phyloP scores from a whole-genome alignment of 139 green algal species.

The Chlamydomonas sphaeroides region DNA sequence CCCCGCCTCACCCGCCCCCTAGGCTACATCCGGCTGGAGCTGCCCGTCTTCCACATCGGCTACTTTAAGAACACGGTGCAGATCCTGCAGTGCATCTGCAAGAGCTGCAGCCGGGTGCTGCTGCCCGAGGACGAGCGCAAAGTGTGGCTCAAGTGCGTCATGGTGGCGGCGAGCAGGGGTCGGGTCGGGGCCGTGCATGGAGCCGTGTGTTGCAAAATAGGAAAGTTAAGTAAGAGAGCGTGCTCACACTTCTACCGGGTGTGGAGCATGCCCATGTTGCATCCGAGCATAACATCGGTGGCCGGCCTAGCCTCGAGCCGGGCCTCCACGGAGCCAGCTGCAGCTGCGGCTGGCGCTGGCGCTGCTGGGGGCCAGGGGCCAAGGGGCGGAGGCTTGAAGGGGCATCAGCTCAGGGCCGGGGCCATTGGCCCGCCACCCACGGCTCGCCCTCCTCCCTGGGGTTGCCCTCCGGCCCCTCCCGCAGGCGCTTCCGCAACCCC shows the following conservation, averaged over 20 bases:
- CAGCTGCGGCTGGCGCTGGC: too few species aligned
- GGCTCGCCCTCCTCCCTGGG: not conserved
- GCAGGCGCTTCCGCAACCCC: slow-evolving; percentile 74
- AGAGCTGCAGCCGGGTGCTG: slow-evolving; percentile 92
- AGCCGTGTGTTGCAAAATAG: not conserved
- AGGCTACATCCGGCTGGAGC: slow-evolving; percentile 95
- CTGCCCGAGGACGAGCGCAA: slow-evolving; percentile 80
- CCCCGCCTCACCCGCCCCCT: not conserved
- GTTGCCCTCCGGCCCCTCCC: not conserved
- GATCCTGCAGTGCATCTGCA: slow-evolving; percentile 98
- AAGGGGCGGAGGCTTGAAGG: too few species aligned
- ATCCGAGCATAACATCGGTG: too few species aligned
- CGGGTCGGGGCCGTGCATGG: too few species aligned
- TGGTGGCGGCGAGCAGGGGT: not conserved
- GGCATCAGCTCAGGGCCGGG: too few species aligned
- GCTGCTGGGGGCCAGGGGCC: too few species aligned
- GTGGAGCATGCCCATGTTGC: too few species aligned
- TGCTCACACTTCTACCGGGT: too few species aligned
- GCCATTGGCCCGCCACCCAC: too few species aligned
- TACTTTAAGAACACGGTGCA: slow-evolving; percentile 94
- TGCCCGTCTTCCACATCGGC: slow-evolving; percentile 99
- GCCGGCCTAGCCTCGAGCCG: too few species aligned
- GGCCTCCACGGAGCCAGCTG: too few species aligned
- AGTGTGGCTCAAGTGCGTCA: slow-evolving; percentile 64
- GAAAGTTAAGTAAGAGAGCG: too few species aligned